Base-by-base conservation (phyloP, 352 stramenopile genomes). In the Phytophthora cryptogea region DNA sequence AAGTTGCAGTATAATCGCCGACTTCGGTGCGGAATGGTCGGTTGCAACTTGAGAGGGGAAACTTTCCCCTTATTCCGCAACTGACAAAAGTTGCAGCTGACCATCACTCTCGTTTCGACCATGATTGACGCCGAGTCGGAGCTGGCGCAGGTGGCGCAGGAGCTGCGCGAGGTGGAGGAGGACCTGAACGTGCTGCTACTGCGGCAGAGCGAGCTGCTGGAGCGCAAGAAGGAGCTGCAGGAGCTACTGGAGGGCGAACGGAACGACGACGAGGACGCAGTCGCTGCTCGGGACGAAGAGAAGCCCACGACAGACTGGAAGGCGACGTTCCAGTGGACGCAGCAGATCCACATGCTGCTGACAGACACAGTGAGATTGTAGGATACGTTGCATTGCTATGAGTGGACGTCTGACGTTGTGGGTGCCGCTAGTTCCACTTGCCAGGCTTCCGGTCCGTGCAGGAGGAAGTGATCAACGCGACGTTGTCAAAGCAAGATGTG, bases 391-490 rank as follows among this genome's bases (percentile, higher is more conserved):
- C 8, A 13, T 5, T 40, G 8, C 35, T 40, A 40, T n/a, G n/a
- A 17, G 7, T 28, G 28, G 20, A 23, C 20, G 20, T 23, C 36
- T 56, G 8, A 54, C 66, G 54, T 2, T 41, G 23, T 16, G 53
- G 37, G 5, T 20, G 23, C 4, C 31, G 39, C 14, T 40, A 90
- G 82, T 97, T 98, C 68, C 43, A 72, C 16, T 78, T 98, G 60
- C 45, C 69, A 27, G 62, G 44, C 11, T 98, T 98, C 67, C 83
- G 95, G 30, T 89, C 86, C 2, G 79, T 97, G 63, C 95, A 98
- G 76, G 47, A 91, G 39, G 68, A 90, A 49, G 92, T 98, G 37
- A 97, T 98, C 57, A 92, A 97, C 52, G 75, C 79, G 6, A 98
- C 92, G 31, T 66, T 98, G 8, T 85, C 70, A 23, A 82, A 80